Evolutionary conservation across 2,329 filamentous ascomycete genomes (phyloP).

Genomic region (Orbilia ellipsospora): DNA sequence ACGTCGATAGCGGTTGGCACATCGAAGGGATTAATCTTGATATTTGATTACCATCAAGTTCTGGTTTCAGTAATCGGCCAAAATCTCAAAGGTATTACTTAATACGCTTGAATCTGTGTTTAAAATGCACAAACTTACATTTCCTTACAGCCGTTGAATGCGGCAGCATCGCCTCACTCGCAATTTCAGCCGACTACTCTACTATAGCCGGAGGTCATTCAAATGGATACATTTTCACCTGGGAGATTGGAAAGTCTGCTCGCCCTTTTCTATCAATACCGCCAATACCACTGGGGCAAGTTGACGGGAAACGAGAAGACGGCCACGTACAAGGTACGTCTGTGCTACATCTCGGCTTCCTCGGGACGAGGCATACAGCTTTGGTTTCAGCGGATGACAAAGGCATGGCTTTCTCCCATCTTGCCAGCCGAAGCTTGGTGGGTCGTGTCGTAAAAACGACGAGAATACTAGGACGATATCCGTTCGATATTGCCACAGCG

Average conservation of each 20-base stretch:
- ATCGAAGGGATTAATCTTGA: conserved; percentile 89
- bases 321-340: conserved; percentile 82
- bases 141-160: conserved; percentile 79
- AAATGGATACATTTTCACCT: conserved; percentile 92
- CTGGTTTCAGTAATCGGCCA: conserved; percentile 93
- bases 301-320: conserved; percentile 76
- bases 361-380: conserved; percentile 92
- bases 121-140: not conserved
- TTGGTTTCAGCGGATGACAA: conserved; percentile 93
- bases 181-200: conserved; percentile 91
- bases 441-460: conserved; percentile 88
- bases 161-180: conserved; percentile 84
- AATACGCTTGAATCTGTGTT: conserved; percentile 19
- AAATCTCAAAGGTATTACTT: conserved; percentile 79
- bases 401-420: conserved; percentile 98
- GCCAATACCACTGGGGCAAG: conserved; percentile 74
- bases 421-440: conserved; percentile 89
- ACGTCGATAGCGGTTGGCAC: conserved; percentile 91
- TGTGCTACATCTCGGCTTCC: conserved; percentile 90
- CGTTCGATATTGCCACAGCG: conserved; percentile 72
- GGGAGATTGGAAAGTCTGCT: conserved; percentile 86
- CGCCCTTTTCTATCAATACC: conserved; percentile 89
- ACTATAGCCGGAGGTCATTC: conserved; percentile 91
- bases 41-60: conserved; percentile 98
- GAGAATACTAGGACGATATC: conserved; percentile 90